A percentile compares a stretch with the other conserved stretches of the same genome.
phyloP scores from a whole-genome alignment of 441 rosid species.

The Francoa sonchifolia region DNA sequence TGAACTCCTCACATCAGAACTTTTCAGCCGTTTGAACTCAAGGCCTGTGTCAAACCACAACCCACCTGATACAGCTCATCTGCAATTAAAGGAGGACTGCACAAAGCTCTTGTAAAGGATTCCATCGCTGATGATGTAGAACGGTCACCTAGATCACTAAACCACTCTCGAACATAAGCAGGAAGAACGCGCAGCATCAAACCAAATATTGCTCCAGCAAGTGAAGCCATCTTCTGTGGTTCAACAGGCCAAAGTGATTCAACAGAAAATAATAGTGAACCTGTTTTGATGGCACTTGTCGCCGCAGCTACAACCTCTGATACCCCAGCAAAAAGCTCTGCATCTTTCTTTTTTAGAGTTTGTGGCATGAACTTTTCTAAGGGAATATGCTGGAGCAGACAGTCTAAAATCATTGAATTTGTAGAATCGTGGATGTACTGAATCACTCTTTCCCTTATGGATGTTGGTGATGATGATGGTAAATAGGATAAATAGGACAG shows the following conservation, averaged over 20 bases:
- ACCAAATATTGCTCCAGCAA: conserved; percentile 86
- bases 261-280: conserved; percentile 46
- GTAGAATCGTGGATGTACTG: conserved; percentile 70
- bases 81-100: conserved; percentile 75
- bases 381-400: conserved; percentile 90
- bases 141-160: conserved; percentile 75
- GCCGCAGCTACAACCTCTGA: conserved; percentile 67
- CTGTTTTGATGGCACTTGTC: conserved; percentile 47
- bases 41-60: conserved; percentile 7
- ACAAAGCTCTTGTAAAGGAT: conserved; percentile 81
- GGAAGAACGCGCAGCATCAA: conserved; percentile 81
- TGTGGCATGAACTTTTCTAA: conserved; percentile 42
- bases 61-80: conserved; percentile 86
- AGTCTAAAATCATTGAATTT: conserved; percentile 53
- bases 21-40: background rate
- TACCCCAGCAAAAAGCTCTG: conserved; percentile 39
- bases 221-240: conserved; percentile 49
- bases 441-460: conserved; percentile 67
- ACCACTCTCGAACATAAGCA: conserved; percentile 92
- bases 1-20: background rate
- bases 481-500: conserved; percentile 60
- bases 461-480: conserved; percentile 47
- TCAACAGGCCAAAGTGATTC: conserved; percentile 82
- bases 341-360: conserved; percentile 62
- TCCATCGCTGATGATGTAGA: conserved; percentile 52